Evolutionary conservation across 2,329 filamentous ascomycete species (phyloP).

Genomic region (Penicillium brasilianum): DNA sequence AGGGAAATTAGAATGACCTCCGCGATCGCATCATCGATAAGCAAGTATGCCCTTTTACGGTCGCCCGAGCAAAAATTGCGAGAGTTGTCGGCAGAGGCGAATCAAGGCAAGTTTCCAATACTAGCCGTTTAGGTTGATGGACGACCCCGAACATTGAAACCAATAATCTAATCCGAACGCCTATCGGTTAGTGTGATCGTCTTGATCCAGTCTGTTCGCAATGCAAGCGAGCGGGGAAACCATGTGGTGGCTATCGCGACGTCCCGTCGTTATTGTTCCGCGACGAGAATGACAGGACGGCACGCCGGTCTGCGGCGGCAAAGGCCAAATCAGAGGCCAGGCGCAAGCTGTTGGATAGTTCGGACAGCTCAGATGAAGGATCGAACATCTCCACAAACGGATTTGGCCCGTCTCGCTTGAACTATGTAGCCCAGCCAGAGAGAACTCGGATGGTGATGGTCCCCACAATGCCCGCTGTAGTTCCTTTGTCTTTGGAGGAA

Average conservation of each 20-base stretch:
- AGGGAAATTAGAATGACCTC: background rate
- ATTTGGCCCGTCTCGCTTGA: background rate
- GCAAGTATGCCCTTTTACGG: constrained; percentile 32
- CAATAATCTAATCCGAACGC: background rate
- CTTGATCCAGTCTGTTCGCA: constrained; percentile 37
- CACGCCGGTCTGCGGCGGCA: constrained; percentile 27
- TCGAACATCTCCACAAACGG: constrained; percentile 2
- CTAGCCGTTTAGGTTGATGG: background rate
- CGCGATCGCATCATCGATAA: background rate
- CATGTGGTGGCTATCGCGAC: constrained; percentile 40
- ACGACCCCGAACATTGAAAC: constrained; percentile 4
- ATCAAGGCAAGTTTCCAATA: constrained; percentile 30
- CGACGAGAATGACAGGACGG: constrained; percentile 36
- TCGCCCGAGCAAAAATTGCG: constrained; percentile 33
- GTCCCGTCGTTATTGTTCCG: constrained; percentile 35
- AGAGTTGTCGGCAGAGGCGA: constrained; percentile 33
- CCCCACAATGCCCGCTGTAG: constrained; percentile 12
- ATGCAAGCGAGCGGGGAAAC: constrained; percentile 36
- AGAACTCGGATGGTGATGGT: background rate
- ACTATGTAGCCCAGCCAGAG: constrained; percentile 5
- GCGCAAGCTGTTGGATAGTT: constrained; percentile 12
- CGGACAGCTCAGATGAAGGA: constrained; percentile 6
- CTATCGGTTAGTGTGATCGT: constrained; percentile 35
- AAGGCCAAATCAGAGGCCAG: constrained; percentile 28
- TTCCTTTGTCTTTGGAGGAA: constrained; percentile 25